These are phyloP conservation scores for Iodosphaeria phyllophila DNA, from an alignment of 2,329 filamentous ascomycete genomes.

Conservation along the genomic window DNA sequence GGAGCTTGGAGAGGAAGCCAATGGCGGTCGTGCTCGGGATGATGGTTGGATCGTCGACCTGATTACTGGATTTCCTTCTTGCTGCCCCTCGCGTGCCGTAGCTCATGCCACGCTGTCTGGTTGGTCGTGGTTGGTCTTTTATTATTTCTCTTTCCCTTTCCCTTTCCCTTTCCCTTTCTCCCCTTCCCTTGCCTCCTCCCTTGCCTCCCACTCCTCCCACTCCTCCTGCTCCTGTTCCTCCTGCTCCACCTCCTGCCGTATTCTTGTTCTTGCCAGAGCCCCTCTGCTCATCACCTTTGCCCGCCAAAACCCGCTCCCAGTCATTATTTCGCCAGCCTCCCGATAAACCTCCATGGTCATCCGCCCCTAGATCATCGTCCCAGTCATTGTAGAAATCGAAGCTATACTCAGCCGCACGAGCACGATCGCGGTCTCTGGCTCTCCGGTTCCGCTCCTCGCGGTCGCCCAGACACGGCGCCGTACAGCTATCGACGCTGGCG, in stretches of 20 bases:
- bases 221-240: too few species aligned
- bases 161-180: slow-evolving; percentile 3
- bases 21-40: slow-evolving; percentile 75
- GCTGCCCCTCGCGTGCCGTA: slow-evolving; percentile 55
- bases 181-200: too few species aligned
- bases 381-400: slow-evolving; percentile 99
- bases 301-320: slow-evolving; percentile 64
- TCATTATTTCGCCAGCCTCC: slow-evolving; percentile 66
- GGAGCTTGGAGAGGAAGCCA: slow-evolving; percentile 67
- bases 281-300: too few species aligned
- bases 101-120: slow-evolving; percentile 62
- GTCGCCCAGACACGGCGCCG: slow-evolving; percentile 49
- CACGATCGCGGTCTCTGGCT: slow-evolving; percentile 40
- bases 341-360: slow-evolving; percentile 40
- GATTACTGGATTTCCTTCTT: slow-evolving; percentile 24
- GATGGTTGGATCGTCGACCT: slow-evolving; percentile 64
- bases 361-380: slow-evolving; percentile 41
- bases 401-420: slow-evolving; percentile 53
- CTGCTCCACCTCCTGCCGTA: slow-evolving; percentile 49
- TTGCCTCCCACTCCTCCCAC: too few species aligned
- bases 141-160: slow-evolving; percentile 35
- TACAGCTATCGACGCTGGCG: slow-evolving; percentile 52
- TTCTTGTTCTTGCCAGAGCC: slow-evolving; percentile 13
- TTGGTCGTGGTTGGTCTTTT: slow-evolving; percentile 17
- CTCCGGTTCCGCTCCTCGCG: slow-evolving; percentile 58